These are phyloP conservation scores for Cenococcum geophilum DNA, from an alignment of 495 filamentous ascomycete species.

Conservation along the genomic window DNA sequence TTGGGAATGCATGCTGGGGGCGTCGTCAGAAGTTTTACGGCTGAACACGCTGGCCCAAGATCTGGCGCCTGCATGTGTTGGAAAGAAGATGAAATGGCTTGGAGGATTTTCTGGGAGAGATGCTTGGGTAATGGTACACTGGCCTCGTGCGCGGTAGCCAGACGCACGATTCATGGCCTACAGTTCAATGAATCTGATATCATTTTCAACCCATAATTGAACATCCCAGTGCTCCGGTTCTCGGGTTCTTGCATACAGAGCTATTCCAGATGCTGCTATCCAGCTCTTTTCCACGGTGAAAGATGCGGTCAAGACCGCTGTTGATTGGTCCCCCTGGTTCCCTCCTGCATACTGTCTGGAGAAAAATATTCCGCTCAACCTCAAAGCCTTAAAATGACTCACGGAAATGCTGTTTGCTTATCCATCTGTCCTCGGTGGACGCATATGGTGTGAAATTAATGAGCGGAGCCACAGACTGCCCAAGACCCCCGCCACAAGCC, in stretches of 20 bases:
- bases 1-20: constrained; percentile 6
- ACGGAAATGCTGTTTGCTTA: not conserved
- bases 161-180: constrained; percentile 10
- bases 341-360: not conserved
- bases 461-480: not conserved
- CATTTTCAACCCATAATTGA: constrained; percentile 17
- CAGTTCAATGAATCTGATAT: not conserved
- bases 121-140: not conserved
- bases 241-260: constrained; percentile 26
- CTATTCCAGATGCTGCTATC: constrained; percentile 12
- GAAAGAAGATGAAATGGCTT: not conserved
- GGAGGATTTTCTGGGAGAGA: not conserved
- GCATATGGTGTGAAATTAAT: not conserved
- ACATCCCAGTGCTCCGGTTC: constrained; percentile 20
- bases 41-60: constrained; percentile 15
- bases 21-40: constrained; percentile 13
- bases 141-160: constrained; percentile 11
- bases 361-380: not conserved
- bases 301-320: constrained; percentile 8
- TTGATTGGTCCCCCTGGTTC: constrained; percentile 7
- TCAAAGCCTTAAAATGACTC: not conserved
- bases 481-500: not conserved
- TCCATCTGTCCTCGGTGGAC: not conserved
- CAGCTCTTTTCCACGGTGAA: constrained; percentile 8
- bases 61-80: constrained; percentile 3